A percentile compares a stretch with the other conserved stretches of the same genome.
Conservation (phyloP, 371 early-diverging fungal species). For the Mucor plumbeus region DNA sequence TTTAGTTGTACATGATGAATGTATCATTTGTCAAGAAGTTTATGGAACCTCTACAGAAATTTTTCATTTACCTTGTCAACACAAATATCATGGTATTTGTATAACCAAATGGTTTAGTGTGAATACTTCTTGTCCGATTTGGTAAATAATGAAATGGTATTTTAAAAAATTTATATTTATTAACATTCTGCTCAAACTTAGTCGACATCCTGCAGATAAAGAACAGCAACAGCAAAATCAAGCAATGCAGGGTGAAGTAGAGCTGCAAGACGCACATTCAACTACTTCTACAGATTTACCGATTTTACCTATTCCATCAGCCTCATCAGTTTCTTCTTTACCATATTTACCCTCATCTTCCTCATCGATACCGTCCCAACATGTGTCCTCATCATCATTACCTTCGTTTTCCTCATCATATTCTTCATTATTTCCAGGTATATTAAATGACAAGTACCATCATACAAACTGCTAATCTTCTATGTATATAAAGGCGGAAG, state of each 20-base stretch:
- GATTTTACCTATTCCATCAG: background rate
- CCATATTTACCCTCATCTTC: background rate
- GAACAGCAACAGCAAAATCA: background rate
- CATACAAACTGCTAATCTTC: background rate
- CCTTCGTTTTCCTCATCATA: background rate
- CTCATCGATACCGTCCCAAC: background rate
- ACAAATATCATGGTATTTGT: constrained; percentile 20
- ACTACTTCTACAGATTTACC: background rate
- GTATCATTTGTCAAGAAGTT: constrained; percentile 25
- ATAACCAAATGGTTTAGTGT: constrained; percentile 19
- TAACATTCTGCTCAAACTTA: background rate
- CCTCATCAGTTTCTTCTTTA: too few species aligned
- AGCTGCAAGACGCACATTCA: background rate
- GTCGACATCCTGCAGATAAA: constrained; percentile 6
- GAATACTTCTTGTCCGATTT: constrained; percentile 21
- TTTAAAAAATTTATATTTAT: background rate
- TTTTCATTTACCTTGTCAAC: constrained; percentile 18
- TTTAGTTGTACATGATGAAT: constrained; percentile 19
- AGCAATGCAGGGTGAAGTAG: background rate
- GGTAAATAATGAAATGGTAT: constrained; percentile 8
- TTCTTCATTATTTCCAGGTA: background rate
- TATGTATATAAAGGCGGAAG: background rate
- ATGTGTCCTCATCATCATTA: background rate
- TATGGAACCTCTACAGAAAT: constrained; percentile 9
- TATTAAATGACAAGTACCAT: background rate